Percentiles rank a stretch among this genome's conserved stretches.
phyloP scores from a whole-genome alignment of 1,139 yeast genomes.

The Chernovozyma sophiae-reginae region DNA sequence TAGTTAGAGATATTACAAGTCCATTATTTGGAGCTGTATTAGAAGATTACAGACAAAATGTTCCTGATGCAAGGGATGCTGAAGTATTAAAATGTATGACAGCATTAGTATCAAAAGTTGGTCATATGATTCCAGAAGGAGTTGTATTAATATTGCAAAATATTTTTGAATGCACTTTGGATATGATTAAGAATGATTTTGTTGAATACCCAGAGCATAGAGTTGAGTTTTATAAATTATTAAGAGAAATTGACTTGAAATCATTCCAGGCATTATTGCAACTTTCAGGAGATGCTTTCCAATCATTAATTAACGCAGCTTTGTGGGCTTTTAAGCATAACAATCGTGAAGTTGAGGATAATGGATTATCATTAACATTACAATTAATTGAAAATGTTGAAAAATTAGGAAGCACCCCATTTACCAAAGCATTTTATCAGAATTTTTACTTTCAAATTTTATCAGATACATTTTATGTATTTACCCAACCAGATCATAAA shows the following conservation, averaged over 20 bases:
- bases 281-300: conserved; percentile 89
- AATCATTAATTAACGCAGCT: conserved; percentile 86
- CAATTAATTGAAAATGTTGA: conserved; percentile 85
- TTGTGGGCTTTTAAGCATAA: conserved; percentile 98
- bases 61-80: conserved; percentile 96
- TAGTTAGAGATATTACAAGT: conserved; percentile 77
- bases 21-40: conserved; percentile 83
- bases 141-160: conserved; percentile 83
- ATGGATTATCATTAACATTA: conserved; percentile 75
- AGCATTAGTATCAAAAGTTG: conserved; percentile 82
- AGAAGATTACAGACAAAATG: conserved; percentile 83
- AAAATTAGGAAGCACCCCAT: conserved; percentile 67
- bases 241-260: conserved; percentile 80
- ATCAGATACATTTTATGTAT: conserved; percentile 86
- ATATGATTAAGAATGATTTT: conserved; percentile 93
- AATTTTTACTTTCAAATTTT: conserved; percentile 86
- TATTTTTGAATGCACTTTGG: conserved; percentile 90
- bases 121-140: conserved; percentile 85
- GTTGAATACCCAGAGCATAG: conserved; percentile 98
- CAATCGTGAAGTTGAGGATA: conserved; percentile 90
- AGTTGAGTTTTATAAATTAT: conserved; percentile 86
- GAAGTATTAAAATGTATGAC: conserved; percentile 95
- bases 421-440: conserved; percentile 83
- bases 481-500: conserved; percentile 96
- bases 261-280: conserved; percentile 84